phyloP scores from a whole-genome alignment of 2,329 filamentous ascomycete genomes.

The Ophiostoma populinum region DNA sequence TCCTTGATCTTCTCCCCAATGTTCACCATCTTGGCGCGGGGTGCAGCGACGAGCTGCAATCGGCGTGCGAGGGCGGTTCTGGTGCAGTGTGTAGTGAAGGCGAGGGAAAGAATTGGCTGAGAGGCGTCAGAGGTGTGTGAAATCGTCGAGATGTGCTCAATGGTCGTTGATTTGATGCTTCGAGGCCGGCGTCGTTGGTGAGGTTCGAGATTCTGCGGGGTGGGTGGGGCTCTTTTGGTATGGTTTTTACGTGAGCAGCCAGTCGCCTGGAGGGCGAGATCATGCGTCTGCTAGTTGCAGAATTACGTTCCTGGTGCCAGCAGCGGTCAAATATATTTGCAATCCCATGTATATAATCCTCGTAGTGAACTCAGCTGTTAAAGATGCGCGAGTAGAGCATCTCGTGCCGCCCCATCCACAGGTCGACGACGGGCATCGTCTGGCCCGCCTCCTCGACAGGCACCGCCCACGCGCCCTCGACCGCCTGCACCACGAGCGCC shows the following conservation, averaged over 20 bases:
- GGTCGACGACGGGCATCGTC: constrained; percentile 58
- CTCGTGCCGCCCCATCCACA: constrained; percentile 74
- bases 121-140: too few species aligned
- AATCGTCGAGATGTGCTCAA: too few species aligned
- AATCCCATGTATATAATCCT: background rate
- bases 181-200: background rate
- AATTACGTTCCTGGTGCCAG: background rate
- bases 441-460: constrained; percentile 51
- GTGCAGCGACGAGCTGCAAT: constrained; percentile 9
- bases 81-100: background rate
- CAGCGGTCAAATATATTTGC: background rate
- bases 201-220: background rate
- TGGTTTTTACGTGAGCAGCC: too few species aligned
- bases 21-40: constrained; percentile 64
- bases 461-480: constrained; percentile 42
- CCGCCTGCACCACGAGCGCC: constrained; percentile 35
- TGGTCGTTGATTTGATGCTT: too few species aligned
- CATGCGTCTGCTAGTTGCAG: too few species aligned
- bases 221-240: background rate
- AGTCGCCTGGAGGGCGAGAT: too few species aligned
- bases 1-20: constrained; percentile 99
- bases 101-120: background rate
- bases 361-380: constrained; percentile 54
- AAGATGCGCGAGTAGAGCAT: constrained; percentile 73
- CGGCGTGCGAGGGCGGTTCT: background rate